A percentile compares a stretch with the other conserved stretches of the same genome.
These are phyloP conservation scores for Alisma plantagoaquatica DNA, from an alignment of 106 monocot genomes.

Conservation along the genomic window DNA sequence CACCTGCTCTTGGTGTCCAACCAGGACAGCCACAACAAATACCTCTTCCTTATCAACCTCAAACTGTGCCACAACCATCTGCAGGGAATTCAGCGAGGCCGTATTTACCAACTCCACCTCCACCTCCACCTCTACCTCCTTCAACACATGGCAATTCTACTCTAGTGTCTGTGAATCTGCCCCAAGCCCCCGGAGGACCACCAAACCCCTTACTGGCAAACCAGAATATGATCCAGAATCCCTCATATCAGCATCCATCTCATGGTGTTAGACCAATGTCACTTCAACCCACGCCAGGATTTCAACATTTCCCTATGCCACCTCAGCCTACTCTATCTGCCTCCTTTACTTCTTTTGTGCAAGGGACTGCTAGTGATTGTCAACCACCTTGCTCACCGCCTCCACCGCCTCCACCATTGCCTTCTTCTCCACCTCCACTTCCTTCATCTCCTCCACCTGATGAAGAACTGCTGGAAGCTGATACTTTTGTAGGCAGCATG, in stretches of 20 bases:
- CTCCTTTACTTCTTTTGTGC: constrained; percentile 1
- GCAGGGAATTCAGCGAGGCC: neutral
- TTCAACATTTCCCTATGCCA: constrained; percentile 3
- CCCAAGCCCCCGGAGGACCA: no score
- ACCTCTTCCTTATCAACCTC: constrained; percentile 2
- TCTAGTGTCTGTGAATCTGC: no score
- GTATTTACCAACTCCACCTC: constrained; percentile 1
- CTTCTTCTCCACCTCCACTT: no score
- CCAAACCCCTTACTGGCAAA: no score
- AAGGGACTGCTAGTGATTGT: neutral
- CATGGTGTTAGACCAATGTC: neutral
- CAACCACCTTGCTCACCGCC: no score
- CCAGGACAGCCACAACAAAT: neutral
- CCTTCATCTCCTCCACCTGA: neutral
- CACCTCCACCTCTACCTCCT: constrained; percentile 2
- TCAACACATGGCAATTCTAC: no score
- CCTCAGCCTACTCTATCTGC: constrained; percentile 5
- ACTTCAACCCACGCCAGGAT: neutral
- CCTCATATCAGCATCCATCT: no score
- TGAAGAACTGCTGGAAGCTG: neutral
- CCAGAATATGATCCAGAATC: no score
- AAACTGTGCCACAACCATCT: neutral
- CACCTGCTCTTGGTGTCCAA: neutral
- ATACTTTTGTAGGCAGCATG: neutral
- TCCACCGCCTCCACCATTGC: no score